Conservation (phyloP, 1,139 yeast genomes). For the Blastobotrys indianensis region DNA sequence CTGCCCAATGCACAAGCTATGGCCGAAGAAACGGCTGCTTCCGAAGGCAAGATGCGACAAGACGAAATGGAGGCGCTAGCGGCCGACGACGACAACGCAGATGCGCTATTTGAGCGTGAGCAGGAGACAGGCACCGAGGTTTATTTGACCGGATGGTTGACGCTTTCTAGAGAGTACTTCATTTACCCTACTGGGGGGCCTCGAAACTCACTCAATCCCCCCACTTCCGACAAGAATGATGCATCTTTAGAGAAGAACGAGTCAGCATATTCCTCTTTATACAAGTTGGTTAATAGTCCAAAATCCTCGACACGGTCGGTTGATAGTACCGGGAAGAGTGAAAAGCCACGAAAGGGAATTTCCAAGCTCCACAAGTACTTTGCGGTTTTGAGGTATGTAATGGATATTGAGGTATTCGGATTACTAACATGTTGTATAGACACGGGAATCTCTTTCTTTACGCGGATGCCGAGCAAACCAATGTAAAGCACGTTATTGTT, state of each 20-base stretch:
- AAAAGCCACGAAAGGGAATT: conserved; percentile 11
- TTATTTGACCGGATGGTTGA: conserved; percentile 71
- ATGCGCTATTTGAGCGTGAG: conserved; percentile 42
- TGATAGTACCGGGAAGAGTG: conserved; percentile 16
- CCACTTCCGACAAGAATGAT: conserved; percentile 27
- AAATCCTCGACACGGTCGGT: not conserved
- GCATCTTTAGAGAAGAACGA: conserved; percentile 38
- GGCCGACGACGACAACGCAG: conserved; percentile 3
- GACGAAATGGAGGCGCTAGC: not conserved
- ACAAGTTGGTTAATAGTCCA: conserved; percentile 46
- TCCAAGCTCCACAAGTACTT: conserved; percentile 24
- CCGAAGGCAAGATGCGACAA: not conserved
- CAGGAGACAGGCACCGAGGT: conserved; percentile 58
- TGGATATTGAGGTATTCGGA: not conserved
- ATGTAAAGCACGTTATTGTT: conserved; percentile 75
- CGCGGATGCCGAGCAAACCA: conserved; percentile 57
- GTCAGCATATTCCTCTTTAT: conserved; percentile 55
- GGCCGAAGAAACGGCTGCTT: conserved; percentile 16
- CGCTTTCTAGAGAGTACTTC: conserved; percentile 72
- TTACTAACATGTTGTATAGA: conserved; percentile 52
- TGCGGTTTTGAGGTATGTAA: conserved; percentile 32
- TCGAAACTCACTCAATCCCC: conserved; percentile 27
- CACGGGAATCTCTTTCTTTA: conserved; percentile 85
- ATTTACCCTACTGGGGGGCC: conserved; percentile 37
- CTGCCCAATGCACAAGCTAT: conserved; percentile 32